phyloP scores from a whole-genome alignment of 768 basidiomycete species.

The Calocera cornea region DNA sequence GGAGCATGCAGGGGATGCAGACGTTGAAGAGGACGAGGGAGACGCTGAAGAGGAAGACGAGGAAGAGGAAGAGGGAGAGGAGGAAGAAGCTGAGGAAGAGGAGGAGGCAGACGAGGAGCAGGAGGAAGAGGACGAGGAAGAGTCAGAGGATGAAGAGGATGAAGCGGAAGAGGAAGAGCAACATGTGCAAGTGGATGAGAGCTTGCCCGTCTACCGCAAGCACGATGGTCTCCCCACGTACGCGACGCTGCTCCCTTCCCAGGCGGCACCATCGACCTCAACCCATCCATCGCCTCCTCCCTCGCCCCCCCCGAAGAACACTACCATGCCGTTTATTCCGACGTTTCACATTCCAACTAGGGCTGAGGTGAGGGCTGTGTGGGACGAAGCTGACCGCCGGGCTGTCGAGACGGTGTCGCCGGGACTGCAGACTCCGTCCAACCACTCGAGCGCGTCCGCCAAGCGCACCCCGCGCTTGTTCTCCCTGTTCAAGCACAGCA shows the following conservation, averaged over 20 bases:
- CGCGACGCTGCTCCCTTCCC: neutral
- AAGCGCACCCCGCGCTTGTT: neutral
- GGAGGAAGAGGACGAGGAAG: neutral
- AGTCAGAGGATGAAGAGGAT: neutral
- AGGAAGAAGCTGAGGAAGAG: neutral
- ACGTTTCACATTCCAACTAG: neutral
- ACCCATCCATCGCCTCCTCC: neutral
- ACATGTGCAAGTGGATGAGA: neutral
- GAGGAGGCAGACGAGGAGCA: neutral
- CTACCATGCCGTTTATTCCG: neutral
- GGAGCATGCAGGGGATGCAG: too few relatives aligned
- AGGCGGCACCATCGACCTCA: neutral
- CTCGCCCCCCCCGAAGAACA: neutral
- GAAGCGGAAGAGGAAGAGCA: neutral
- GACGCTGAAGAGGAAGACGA: neutral
- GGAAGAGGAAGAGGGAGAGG: neutral
- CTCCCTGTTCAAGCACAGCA: neutral
- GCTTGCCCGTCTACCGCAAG: neutral
- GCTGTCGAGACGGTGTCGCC: too few relatives aligned
- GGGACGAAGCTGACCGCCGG: neutral
- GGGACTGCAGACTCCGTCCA: too few relatives aligned
- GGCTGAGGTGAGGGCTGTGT: neutral
- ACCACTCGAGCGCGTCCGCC: too few relatives aligned
- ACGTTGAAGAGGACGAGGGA: too few relatives aligned
- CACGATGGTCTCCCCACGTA: neutral